Evolutionary conservation across 139 green algal genomes (phyloP).

Genomic region (Chlamydomonas sp.): DNA sequence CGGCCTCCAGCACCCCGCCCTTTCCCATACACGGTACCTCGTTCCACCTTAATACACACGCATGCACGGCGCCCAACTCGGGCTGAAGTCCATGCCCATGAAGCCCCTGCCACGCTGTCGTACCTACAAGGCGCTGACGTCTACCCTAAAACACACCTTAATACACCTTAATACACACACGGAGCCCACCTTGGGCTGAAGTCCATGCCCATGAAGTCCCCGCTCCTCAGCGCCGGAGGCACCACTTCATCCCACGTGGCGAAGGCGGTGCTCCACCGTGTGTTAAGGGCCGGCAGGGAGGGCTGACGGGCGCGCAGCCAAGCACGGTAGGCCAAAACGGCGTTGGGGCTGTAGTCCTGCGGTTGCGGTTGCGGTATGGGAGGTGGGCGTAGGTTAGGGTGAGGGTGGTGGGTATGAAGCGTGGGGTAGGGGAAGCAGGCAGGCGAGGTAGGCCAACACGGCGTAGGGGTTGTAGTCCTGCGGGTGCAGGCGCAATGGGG

Average conservation of each 20-base stretch:
- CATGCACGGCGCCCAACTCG: too few species aligned
- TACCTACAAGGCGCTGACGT: not conserved
- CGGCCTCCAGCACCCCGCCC: too few species aligned
- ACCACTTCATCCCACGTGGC: not conserved
- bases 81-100: too few species aligned
- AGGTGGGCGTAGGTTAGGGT: too few species aligned
- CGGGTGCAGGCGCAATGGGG: too few species aligned
- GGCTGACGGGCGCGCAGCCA: not conserved
- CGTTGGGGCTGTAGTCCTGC: slow-evolving; percentile 9
- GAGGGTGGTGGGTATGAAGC: too few species aligned
- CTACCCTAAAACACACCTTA: not conserved
- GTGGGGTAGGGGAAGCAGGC: not conserved
- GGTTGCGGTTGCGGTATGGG: too few species aligned
- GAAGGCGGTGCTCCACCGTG: slow-evolving; percentile 1
- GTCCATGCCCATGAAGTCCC: not conserved
- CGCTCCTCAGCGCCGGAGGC: slow-evolving; percentile 5
- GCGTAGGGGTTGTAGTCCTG: slow-evolving; percentile 9
- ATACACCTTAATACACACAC: not conserved
- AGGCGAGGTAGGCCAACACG: not conserved
- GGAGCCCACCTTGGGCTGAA: not conserved
- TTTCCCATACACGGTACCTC: too few species aligned
- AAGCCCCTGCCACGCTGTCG: too few species aligned
- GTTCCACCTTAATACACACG: too few species aligned
- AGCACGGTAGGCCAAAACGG: not conserved
- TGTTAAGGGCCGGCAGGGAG: not conserved